Evolutionary conservation across 768 basidiomycete genomes (phyloP), one percentile per base, ranked within the genome.

Genomic region (Rhodotorula diobovata): DNA sequence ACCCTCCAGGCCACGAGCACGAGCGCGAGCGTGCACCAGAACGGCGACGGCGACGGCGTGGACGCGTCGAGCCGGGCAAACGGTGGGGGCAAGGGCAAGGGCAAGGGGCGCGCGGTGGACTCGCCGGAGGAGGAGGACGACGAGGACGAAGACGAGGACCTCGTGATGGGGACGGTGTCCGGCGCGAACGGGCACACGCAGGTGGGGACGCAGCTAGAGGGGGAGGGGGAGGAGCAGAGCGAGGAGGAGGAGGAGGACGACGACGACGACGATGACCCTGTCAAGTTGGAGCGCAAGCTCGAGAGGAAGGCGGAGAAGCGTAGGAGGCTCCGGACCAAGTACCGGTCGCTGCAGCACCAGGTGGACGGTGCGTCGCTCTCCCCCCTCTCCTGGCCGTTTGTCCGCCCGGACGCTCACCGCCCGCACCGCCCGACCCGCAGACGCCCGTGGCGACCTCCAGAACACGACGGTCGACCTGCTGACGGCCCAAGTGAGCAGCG

Each of bases 331-430:
- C 58, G 70, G 57, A 14, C 87, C 78, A 83, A 86, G 73, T 93
- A 92, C 77, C 87, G 92, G 70, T 81, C 83, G 25, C 81, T 91
- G 68, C 84, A 87, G 57, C 86, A 84, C 73, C 82, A 82, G 63
- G 84, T 88, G 39, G 87, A 88, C 83, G 88, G 90, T 87, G 71
- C 61, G 82, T 43, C 35, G 21, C 55, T 41, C 30, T 43, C 41
- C 18, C 23, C 34, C 37, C 7, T 41, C 20, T 8, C 18, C 21
- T 18, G 18, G 1, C 32, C 34, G 34, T 25, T 20, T 30, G 9
- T 32, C 11, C 55, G 12, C 20, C 43, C n/a, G 37, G 23, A 18
- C 14, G 14, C 55, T 8, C 8, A 37, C n/a, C 20, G 10, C 43
- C 7, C 41, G 28, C n/a, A 34, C 37, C 16, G 14, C 30, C 23